Evolutionary conservation across 108 stramenopile species (phyloP), one percentile per base, ranked within the genome.

Genomic region (Skeletonema potamos): DNA sequence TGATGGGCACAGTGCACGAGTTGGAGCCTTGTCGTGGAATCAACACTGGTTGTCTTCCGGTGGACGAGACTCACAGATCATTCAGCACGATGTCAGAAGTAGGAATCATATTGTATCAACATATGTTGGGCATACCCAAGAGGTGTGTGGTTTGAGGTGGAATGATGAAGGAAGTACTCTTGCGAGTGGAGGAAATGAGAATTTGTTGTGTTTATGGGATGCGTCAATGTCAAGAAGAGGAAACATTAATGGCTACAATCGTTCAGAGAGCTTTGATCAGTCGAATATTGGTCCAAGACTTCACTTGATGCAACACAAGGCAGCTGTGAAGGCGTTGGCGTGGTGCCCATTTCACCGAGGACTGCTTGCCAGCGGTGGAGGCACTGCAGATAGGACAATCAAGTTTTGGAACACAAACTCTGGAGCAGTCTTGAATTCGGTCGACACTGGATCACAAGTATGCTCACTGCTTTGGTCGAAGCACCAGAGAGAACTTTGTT

Each of bases 281-380:
- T 81, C 80, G 18, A 68, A 60, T 9, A 70, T 71, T 6, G 73
- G 68, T 22, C 94, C 97, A 10, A 82, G 93, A 11, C 74, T 87
- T 43, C 62, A 85, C 17, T 66, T 98, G 29, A 84, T 89, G n/a
- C 92, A 98, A 43, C 99, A 99, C 83, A 88, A 90, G 70, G 99
- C 99, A 18, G 98, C 99, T 2, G 99, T 99, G 32, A 99, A 99
- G 79, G 99, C 99, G 0, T 72, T 99, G 43, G 98, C 98, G 22
- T 99, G 99, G 99, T 98, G 93, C 74, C 99, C 99, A 3, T 96
- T 96, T 75, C 89, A 98, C 63, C 92, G 98, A 32, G 96, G 96
- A 56, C 62, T 97, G n/a, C 86, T 99, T 56, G 99, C 99, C 0
- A 94, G 95, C 41, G 99, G 99, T 13, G 99, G 98, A 28, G 99